phyloP scores from a whole-genome alignment of 192 early-diverging fungal genomes.

The Neocallimastix lanati region DNA sequence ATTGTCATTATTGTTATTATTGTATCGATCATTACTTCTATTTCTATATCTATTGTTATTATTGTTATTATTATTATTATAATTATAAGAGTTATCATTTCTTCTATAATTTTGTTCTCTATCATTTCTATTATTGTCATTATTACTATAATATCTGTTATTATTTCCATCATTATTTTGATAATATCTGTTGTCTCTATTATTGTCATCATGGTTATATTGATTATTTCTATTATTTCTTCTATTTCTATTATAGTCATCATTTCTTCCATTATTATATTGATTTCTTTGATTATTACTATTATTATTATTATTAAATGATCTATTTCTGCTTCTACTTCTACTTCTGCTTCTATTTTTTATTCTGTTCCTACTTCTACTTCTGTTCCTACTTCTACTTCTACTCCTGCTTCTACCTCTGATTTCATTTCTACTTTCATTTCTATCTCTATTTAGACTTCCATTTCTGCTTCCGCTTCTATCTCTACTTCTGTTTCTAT shows the following conservation, averaged over 20 bases:
- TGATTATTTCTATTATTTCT: background rate
- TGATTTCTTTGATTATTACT: background rate
- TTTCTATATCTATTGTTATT: background rate
- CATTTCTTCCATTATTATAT: background rate
- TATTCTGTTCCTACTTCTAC: background rate
- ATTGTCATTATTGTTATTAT: background rate
- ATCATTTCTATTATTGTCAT: background rate
- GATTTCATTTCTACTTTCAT: background rate
- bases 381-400: background rate
- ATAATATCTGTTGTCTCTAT: no score
- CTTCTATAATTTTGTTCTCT: background rate
- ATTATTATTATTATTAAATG: background rate
- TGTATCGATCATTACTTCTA: background rate
- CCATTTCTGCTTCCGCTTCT: background rate
- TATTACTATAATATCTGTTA: no score
- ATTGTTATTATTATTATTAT: background rate
- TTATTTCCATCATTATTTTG: no score
- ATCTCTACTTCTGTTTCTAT: background rate
- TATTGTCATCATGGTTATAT: background rate
- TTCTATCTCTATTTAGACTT: background rate
- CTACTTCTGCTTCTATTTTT: background rate
- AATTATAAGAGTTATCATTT: background rate
- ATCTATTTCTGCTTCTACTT: background rate
- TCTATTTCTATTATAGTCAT: background rate
- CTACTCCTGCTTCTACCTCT: background rate